Evolutionary conservation across 2,329 filamentous ascomycete genomes (phyloP).

Genomic region (Monosporascus sp.): DNA sequence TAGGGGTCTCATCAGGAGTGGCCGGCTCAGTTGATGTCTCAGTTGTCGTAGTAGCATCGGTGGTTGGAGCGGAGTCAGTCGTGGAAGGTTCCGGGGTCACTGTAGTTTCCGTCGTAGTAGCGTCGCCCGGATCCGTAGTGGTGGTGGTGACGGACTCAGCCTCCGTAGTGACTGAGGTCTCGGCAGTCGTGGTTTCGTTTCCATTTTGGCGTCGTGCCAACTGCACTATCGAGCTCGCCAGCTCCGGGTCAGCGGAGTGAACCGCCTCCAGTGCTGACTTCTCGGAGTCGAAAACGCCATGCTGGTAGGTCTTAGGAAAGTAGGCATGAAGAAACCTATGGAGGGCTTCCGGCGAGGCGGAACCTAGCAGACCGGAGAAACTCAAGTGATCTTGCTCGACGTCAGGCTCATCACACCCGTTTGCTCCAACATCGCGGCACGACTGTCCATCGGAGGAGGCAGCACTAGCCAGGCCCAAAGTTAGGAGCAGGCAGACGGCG

Average conservation of each 20-base stretch:
- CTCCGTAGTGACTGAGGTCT: slow-evolving; percentile 15
- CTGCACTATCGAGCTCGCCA: slow-evolving; percentile 59
- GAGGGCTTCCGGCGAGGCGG: slow-evolving; percentile 54
- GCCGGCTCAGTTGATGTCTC: slow-evolving; percentile 1
- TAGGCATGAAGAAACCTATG: slow-evolving; percentile 62
- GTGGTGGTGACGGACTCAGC: slow-evolving; percentile 8
- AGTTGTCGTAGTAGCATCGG: slow-evolving; percentile 17
- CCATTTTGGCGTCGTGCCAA: slow-evolving; percentile 56
- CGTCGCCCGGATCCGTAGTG: slow-evolving; percentile 10
- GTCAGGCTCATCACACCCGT: slow-evolving; percentile 4
- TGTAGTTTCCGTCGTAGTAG: slow-evolving; percentile 1
- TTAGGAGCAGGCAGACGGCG: slow-evolving; percentile 24
- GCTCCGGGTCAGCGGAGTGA: slow-evolving; percentile 53
- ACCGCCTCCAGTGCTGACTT: slow-evolving; percentile 58
- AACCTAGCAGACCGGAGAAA: slow-evolving; percentile 51
- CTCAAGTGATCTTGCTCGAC: slow-evolving; percentile 21
- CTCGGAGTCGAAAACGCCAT: slow-evolving; percentile 64
- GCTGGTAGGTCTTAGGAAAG: slow-evolving; percentile 58
- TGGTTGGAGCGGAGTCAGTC: slow-evolving; percentile 5
- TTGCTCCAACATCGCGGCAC: slow-evolving; percentile 11
- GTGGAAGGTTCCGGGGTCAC: background rate
- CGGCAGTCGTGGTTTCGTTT: slow-evolving; percentile 26
- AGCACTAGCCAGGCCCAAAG: slow-evolving; percentile 31
- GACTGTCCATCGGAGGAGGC: slow-evolving; percentile 17
- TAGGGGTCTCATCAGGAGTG: background rate